These are phyloP conservation scores for Micromonas pusilla DNA, from an alignment of 139 green algal genomes.

Conservation along the genomic window DNA sequence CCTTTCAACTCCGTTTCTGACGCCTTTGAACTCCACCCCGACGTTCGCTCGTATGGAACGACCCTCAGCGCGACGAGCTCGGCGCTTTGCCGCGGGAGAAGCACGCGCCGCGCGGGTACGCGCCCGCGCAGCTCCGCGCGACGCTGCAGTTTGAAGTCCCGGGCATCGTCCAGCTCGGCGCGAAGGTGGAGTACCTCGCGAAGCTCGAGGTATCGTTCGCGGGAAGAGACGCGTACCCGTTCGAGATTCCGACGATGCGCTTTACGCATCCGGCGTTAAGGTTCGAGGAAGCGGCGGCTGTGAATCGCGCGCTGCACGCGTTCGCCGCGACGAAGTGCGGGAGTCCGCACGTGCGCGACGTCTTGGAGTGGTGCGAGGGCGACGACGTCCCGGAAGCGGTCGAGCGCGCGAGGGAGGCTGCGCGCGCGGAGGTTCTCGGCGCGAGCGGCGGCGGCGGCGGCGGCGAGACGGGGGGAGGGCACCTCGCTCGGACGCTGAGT, in stretches of 20 bases:
- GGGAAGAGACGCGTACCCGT: not conserved
- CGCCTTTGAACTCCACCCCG: too few species aligned
- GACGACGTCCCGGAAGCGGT: not conserved
- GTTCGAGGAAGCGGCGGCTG: not conserved
- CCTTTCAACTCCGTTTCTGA: too few species aligned
- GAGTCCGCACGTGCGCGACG: not conserved
- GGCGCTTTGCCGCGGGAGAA: not conserved
- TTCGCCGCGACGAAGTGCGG: not conserved
- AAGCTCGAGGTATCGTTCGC: not conserved
- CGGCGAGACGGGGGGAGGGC: too few species aligned
- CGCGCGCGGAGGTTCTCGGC: too few species aligned
- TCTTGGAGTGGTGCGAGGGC: slow-evolving; percentile 8
- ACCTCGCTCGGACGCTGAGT: too few species aligned
- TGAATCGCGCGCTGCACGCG: not conserved
- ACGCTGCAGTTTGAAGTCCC: not conserved
- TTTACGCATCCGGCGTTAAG: slow-evolving; percentile 15
- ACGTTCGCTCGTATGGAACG: too few species aligned
- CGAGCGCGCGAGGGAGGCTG: not conserved
- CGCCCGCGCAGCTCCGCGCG: not conserved
- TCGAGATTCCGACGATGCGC: slow-evolving; percentile 4
- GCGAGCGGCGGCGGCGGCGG: too few species aligned
- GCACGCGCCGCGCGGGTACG: not conserved
- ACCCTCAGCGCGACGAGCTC: slow-evolving; percentile 10
- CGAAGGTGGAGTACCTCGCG: not conserved
- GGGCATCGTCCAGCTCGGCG: slow-evolving; percentile 15